Base-by-base conservation (phyloP, 2,329 filamentous ascomycete species). In the Scytalidium sp. region DNA sequence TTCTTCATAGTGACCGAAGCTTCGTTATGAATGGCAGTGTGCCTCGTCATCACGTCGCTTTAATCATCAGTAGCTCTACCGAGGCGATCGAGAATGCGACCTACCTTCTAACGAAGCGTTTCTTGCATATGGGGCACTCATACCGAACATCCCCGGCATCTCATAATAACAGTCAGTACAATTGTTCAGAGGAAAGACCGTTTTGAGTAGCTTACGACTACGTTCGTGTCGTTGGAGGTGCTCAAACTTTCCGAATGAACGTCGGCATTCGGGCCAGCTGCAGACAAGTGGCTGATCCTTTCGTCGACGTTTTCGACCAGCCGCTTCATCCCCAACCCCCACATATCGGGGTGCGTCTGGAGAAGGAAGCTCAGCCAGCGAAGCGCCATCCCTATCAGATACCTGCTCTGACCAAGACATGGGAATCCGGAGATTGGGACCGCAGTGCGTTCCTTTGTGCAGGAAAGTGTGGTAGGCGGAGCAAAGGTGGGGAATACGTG, bases 101-200 rank as follows among this genome's bases (percentile, higher is more conserved):
- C 49, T 46, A 54, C 52, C 52, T 48, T 49, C 52, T 49, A 43
- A 48, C 52, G 45, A 54, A 54, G 27, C 52, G 52, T 46, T 54
- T 54, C 44, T 52, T 48, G 27, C 52, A 54, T 21, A 52, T 47
- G 39, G 52, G 50, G 43, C 52, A 54, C 45, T 52, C 52, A 42
- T 54, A 52, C 32, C 46, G 50, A 45, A 51, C 52, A 45, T 54
- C 52, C 7, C 52, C 52, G 19, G 52, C 43, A 41, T 54, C 52
- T 52, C 25, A 45, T 27, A 32, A 13, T 19, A 21, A 41, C n/a
- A 19, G 11, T 49, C 22, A 51, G 49, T 22, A 10, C 19, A 43
- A 22, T n/a, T 15, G 19, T 22, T 49, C n/a, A n/a, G n/a, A 8
- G 23, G 27, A 39, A 45, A 41, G 40, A 17, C 45, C 20, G 11